Evolutionary conservation across 2,329 filamentous ascomycete genomes (phyloP).

Genomic region (Aciculosporium take): DNA sequence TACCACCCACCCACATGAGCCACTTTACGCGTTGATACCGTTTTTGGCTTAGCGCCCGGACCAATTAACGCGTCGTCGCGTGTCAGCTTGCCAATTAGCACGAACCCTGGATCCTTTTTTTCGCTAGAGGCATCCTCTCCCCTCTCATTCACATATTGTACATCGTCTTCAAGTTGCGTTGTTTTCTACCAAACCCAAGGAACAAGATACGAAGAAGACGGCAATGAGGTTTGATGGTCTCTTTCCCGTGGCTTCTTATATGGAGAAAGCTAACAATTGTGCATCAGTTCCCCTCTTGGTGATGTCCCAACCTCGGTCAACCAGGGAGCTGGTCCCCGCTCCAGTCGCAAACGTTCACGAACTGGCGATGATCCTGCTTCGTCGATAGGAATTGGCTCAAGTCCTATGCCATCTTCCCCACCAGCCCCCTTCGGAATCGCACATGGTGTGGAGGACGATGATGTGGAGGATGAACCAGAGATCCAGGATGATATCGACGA

Average conservation of each 20-base stretch:
- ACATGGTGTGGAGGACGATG: conserved; percentile 56
- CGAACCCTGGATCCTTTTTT: conserved; percentile 12
- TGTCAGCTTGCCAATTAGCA: conserved; percentile 6
- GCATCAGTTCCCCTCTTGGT: conserved; percentile 62
- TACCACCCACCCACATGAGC: conserved; percentile 4
- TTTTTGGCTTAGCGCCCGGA: conserved; percentile 16
- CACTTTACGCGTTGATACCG: conserved; percentile 23
- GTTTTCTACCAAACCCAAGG: background rate
- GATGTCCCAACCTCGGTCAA: conserved; percentile 73
- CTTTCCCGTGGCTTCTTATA: background rate
- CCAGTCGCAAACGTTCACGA: conserved; percentile 42
- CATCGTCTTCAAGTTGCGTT: background rate
- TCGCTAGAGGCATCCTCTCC: conserved; percentile 6
- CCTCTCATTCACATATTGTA: background rate
- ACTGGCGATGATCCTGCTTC: conserved; percentile 37
- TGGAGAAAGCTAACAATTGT: conserved; percentile 6
- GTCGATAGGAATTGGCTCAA: conserved; percentile 38
- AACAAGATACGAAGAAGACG: background rate
- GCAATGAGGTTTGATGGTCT: conserved; percentile 13
- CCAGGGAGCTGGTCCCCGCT: conserved; percentile 44
- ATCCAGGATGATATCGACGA: conserved; percentile 62
- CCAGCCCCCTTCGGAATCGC: conserved; percentile 46
- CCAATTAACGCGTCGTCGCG: conserved; percentile 32
- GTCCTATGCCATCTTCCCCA: conserved; percentile 52
- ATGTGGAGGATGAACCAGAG: conserved; percentile 57